phyloP scores from a whole-genome alignment of 2,329 filamentous ascomycete species.

The Fusarium sp. region DNA sequence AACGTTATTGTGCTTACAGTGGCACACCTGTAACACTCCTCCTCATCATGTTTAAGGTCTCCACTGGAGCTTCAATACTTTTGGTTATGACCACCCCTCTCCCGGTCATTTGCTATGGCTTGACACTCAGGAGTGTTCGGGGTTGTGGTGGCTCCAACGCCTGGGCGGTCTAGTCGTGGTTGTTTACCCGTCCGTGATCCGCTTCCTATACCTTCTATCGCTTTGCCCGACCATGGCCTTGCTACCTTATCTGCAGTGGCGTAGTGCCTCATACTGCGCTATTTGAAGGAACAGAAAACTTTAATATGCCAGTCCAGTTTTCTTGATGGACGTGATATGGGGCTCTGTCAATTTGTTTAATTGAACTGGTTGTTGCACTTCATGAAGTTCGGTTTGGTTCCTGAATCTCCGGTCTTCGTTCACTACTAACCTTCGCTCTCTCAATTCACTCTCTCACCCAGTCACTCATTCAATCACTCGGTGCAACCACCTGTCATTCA shows the following conservation, averaged over 20 bases:
- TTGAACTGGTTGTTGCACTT: conserved; percentile 14
- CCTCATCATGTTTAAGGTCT: neutral
- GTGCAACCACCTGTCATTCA: conserved; percentile 13
- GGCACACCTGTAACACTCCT: neutral
- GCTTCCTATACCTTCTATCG: conserved; percentile 22
- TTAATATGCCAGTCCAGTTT: conserved; percentile 13
- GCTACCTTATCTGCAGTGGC: conserved; percentile 27
- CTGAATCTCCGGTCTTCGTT: conserved; percentile 6
- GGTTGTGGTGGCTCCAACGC: conserved; percentile 10
- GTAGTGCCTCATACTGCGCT: conserved; percentile 10
- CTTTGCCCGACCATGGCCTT: conserved; percentile 30
- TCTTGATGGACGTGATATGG: conserved; percentile 14
- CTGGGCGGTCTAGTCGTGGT: conserved; percentile 20
- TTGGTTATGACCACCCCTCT: conserved; percentile 31
- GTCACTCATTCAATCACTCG: conserved; percentile 16
- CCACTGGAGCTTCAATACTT: neutral
- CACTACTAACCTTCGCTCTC: conserved; percentile 14
- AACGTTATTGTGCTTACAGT: conserved; percentile 1
- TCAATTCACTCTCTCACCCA: conserved; percentile 16
- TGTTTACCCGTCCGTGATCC: conserved; percentile 7
- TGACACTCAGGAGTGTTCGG: conserved; percentile 7
- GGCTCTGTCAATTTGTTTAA: conserved; percentile 26
- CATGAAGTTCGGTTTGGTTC: conserved; percentile 1
- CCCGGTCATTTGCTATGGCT: neutral
- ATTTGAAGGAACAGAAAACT: conserved; percentile 28